Percentiles rank a stretch among this genome's conserved stretches.
Evolutionary conservation across 164 flowering plant species (phyloP).

Genomic region (Aristolochia fimbriata): DNA sequence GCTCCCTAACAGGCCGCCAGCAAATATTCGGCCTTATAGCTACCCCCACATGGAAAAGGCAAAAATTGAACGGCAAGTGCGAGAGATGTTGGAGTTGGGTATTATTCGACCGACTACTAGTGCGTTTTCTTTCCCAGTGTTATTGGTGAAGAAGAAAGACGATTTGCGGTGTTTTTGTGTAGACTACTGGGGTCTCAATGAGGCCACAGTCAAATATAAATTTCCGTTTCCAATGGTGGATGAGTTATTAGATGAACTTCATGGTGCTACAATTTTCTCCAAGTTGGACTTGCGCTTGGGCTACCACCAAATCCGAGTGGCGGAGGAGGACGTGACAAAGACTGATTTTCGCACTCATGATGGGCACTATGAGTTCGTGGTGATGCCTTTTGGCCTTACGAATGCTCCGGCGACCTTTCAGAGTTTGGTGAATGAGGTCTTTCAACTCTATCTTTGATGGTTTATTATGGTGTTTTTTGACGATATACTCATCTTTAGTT

Average conservation of each 20-base stretch:
- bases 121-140: constrained; percentile 1
- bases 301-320: constrained; percentile 13
- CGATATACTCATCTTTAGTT: constrained; percentile 10
- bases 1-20: too few relatives aligned
- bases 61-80: constrained; percentile 3
- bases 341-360: constrained; percentile 9
- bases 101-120: background rate
- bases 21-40: background rate
- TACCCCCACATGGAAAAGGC: constrained; percentile 4
- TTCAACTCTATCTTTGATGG: background rate
- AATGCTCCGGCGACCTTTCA: constrained; percentile 8
- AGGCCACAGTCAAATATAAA: constrained; percentile 1
- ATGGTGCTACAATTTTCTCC: constrained; percentile 7
- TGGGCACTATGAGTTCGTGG: constrained; percentile 4
- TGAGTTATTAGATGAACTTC: constrained; percentile 6
- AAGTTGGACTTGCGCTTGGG: constrained; percentile 8
- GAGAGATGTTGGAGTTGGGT: background rate
- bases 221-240: constrained; percentile 4
- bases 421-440: constrained; percentile 5
- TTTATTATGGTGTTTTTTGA: constrained; percentile 13
- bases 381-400: constrained; percentile 7
- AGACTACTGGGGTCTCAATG: constrained; percentile 4
- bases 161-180: constrained; percentile 2
- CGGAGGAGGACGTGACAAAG: constrained; percentile 1
- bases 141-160: constrained; percentile 2